Conservation (phyloP, 768 basidiomycete genomes). For the Albatrellus ellisii region DNA sequence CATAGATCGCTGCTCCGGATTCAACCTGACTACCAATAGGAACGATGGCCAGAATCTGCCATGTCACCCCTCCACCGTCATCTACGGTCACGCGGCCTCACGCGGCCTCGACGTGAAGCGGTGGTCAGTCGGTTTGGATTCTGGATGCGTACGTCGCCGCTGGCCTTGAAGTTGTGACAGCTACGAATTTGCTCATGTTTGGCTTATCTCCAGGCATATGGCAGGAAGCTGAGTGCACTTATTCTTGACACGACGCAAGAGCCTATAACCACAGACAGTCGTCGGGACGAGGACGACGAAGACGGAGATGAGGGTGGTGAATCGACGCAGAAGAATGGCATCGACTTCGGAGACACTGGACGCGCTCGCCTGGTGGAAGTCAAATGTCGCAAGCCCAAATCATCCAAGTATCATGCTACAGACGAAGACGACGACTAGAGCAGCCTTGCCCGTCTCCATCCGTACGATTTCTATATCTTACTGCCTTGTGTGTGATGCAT, state of each 20-base stretch:
- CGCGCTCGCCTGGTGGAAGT: conserved; percentile 32
- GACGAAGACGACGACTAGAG: neutral
- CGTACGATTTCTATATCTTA: no score
- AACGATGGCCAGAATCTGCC: conserved; percentile 25
- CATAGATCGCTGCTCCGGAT: conserved; percentile 47
- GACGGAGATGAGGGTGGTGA: conserved; percentile 15
- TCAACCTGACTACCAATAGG: conserved; percentile 15
- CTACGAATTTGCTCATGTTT: conserved; percentile 12
- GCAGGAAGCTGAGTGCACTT: conserved; percentile 47
- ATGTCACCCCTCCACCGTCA: conserved; percentile 62
- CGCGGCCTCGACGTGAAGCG: conserved; percentile 71
- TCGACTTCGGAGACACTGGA: conserved; percentile 48
- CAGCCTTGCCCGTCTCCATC: no score
- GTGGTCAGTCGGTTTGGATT: conserved; percentile 79
- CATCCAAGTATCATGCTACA: neutral
- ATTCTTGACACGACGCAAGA: conserved; percentile 28
- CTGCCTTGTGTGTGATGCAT: no score
- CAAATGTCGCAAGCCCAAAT: conserved; percentile 23
- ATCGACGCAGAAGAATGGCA: conserved; percentile 12
- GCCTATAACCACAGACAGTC: neutral
- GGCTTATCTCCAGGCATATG: conserved; percentile 48
- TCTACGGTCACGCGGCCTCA: conserved; percentile 80
- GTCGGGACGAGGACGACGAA: conserved; percentile 17
- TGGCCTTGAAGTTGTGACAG: neutral
- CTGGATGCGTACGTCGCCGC: conserved; percentile 50